Base-by-base conservation (phyloP, 2,329 filamentous ascomycete species). In the Davidsoniella neocaledoniae region DNA sequence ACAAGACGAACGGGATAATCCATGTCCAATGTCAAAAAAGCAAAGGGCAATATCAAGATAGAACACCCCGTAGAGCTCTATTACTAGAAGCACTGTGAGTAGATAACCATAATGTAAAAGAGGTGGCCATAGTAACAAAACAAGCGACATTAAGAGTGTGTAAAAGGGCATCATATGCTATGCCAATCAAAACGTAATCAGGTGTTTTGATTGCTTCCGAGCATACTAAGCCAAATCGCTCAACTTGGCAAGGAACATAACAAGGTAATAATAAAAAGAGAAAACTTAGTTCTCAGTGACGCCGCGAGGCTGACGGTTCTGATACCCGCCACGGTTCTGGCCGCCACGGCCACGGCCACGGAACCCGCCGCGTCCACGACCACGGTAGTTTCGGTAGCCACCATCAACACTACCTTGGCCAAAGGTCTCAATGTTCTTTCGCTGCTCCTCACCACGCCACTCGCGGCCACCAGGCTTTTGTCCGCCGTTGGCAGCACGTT, bases 351-450 rank as follows among this genome's bases (percentile, higher is more conserved):
- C 68, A 23, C 68, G 61, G 8, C 71, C 71, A 53, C 73, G 68
- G 21, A 64, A 63, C 43, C 68, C 64, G 23, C 82, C 80, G 51
- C 87, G 79, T 36, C 84, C 84, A 41, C 86, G 76, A 26, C 86
- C 85, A 47, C 87, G 81, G 64, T 80, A 91, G 55, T 84, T 78
- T 54, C 83, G 76, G 62, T 78, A 83, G 14, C 79, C 76, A 46
- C 78, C 81, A 58, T 98, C 91, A 19, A 98, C 88, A 57, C 87
- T 95, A 48, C 88, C 88, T 63, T 96, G 88, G 7, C 91, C 91
- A 57, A 98, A 98, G 0, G 91, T 98, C 67, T 98, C 91, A 61
- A 98, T 84, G 62, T 96, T 96, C 68, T 86, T 87, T 63, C 82
- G 86, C 62, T 94, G 85, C 63, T 96, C 91, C 63, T 96, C 87